Conservation (phyloP, 1,284 basidiomycete species). For the Singerocomus inundabilis region DNA sequence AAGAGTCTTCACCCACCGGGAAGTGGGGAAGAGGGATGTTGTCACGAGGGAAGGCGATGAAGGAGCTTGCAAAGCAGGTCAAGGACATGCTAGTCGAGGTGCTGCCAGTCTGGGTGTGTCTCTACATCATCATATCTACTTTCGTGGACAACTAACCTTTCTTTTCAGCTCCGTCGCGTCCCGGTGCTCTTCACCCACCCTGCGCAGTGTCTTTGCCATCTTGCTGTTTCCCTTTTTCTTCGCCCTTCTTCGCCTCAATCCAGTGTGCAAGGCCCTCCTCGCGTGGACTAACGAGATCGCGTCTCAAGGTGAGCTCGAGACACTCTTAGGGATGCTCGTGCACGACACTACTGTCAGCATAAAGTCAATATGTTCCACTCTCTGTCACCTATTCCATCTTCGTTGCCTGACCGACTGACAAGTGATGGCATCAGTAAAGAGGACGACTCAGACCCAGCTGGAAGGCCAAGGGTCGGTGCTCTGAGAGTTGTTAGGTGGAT, state of each 20-base stretch:
- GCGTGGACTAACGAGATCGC: constrained; percentile 59
- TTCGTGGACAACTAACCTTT: constrained; percentile 3
- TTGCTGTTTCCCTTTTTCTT: constrained; percentile 69
- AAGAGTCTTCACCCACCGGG: constrained; percentile 41
- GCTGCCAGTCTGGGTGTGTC: constrained; percentile 87
- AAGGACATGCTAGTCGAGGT: constrained; percentile 58
- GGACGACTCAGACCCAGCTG: constrained; percentile 63
- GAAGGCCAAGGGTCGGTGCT: constrained; percentile 69
- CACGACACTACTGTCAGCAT: constrained; percentile 60
- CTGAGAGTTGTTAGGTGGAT: constrained; percentile 69
- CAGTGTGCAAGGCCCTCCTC: constrained; percentile 53
- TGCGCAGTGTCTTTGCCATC: constrained; percentile 71
- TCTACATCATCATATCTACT: constrained; percentile 4
- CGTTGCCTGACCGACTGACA: constrained; percentile 17
- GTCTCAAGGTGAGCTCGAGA: constrained; percentile 57
- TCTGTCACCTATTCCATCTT: constrained; percentile 2
- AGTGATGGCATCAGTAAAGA: constrained; percentile 55
- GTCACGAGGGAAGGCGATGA: constrained; percentile 85
- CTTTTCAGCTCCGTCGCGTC: constrained; percentile 75
- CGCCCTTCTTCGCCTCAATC: constrained; percentile 58
- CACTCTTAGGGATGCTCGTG: constrained; percentile 70
- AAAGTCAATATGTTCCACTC: constrained; percentile 33
- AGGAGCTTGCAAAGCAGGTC: constrained; percentile 80
- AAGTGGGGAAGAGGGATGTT: constrained; percentile 90
- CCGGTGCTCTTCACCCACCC: constrained; percentile 81